Evolutionary conservation across 352 stramenopile genomes (phyloP).

Genomic region (Globisporangium rhizosaccharum): DNA sequence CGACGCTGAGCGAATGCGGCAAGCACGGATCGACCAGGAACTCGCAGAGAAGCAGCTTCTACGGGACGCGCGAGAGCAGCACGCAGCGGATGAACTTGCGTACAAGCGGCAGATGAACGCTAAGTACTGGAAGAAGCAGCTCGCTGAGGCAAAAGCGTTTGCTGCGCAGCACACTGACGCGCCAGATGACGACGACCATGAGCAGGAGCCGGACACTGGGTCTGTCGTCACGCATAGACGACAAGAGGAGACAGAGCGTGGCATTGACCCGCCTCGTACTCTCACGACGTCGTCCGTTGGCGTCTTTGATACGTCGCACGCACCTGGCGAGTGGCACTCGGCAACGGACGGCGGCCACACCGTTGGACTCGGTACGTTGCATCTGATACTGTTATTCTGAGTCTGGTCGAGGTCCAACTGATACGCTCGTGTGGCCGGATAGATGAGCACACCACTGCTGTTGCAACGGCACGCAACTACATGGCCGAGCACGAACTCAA

Average conservation of each 20-base stretch:
- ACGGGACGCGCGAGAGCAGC: conserved; percentile 13
- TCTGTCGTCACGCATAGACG: too few species aligned
- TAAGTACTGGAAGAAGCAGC: conserved; percentile 70
- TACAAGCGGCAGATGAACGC: conserved; percentile 49
- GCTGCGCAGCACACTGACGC: conserved; percentile 35
- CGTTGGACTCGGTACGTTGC: conserved; percentile 39
- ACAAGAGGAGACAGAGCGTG: neutral
- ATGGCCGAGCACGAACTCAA: conserved; percentile 42
- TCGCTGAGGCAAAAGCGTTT: conserved; percentile 38
- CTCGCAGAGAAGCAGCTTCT: conserved; percentile 31
- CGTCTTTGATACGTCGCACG: conserved; percentile 46
- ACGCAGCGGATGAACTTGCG: conserved; percentile 18
- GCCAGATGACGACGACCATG: conserved; percentile 22
- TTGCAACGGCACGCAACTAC: conserved; percentile 38
- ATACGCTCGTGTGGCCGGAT: neutral
- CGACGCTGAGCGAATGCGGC: conserved; percentile 45
- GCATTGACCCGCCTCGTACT: neutral
- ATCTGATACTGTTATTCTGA: neutral
- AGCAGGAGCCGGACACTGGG: neutral
- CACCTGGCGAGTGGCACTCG: conserved; percentile 54
- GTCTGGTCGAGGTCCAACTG: neutral
- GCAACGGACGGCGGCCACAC: conserved; percentile 32
- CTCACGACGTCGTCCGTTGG: conserved; percentile 38
- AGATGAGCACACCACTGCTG: conserved; percentile 47
- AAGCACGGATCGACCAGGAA: conserved; percentile 28